Base-by-base conservation (phyloP, 345 rosid species). In the Rhizophora apiculata region DNA sequence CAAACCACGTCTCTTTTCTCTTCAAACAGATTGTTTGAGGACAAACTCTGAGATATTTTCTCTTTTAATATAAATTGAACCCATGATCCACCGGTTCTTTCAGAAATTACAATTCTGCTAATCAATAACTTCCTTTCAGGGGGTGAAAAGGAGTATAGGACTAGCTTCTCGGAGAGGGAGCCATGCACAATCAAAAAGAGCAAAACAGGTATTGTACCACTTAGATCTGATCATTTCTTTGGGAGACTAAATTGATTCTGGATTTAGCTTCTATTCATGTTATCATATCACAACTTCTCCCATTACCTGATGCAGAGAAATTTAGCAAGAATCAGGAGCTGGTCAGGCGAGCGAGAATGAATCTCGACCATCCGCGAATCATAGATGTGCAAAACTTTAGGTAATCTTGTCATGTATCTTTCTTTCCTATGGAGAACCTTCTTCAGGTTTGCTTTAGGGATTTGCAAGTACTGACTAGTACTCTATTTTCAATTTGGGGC, bases 371-470 rank as follows among this genome's bases (percentile, higher is more conserved):
- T 71, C 98, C 99, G 0, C 81, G 97, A 65, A 85, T 95, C 76
- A 89, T 95, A 63, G 99, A 95, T 81, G 99, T 95, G 68, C 96
- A 95, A 74, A 95, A 90, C 80, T 71, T 90, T 68, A 95, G 99
- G 99, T 95, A 72, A 9, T 55, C 37, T 54, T 27, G 48, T 71
- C 55, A 18, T 39, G 11, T n/a, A 61, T 67, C 48, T 30, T 31
- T 52, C 49, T 22, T 34, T 43, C 5, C 49, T 57, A 1, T 18
- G 30, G 30, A 10, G 26, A n/a, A 58, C 61, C 62, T 58, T 7
- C 27, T 0, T 7, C 11, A 11, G 24, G n/a, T 30, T 51, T 63
- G 21, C 36, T 43, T 46, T 31, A 29, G 16, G 68, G 58, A 64
- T 54, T 36, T 39, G 26, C 29, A 22, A 24, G 34, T 61, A 34